phyloP scores from a whole-genome alignment of 1,139 yeast genomes.

The Hemisphaericaspora subhashii region DNA sequence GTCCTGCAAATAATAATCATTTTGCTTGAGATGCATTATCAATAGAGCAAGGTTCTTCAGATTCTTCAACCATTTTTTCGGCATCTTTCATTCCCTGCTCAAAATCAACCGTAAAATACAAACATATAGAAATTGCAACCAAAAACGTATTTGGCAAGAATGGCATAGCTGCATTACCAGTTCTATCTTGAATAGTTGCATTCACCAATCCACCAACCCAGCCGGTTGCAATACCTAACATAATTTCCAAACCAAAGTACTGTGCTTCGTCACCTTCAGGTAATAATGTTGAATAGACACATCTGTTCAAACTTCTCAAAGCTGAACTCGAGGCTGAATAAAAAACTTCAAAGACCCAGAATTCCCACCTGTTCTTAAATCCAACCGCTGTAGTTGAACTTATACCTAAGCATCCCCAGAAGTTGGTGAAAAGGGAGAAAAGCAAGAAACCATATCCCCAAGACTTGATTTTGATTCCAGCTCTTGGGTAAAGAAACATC shows the following conservation, averaged over 20 bases:
- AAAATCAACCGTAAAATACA: constrained; percentile 30
- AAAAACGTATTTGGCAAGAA: constrained; percentile 39
- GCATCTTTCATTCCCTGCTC: constrained; percentile 36
- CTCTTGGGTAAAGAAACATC: constrained; percentile 38
- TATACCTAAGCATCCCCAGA: constrained; percentile 48
- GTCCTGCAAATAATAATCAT: no score
- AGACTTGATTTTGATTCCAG: constrained; percentile 25
- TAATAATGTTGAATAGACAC: constrained; percentile 37
- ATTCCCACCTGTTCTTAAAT: constrained; percentile 45
- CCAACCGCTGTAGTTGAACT: constrained; percentile 29
- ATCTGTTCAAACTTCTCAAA: constrained; percentile 38
- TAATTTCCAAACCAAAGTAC: constrained; percentile 44
- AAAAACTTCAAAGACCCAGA: constrained; percentile 44
- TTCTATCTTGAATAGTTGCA: constrained; percentile 43
- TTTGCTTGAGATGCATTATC: no score
- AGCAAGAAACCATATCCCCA: constrained; percentile 37
- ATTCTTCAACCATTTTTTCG: constrained; percentile 3
- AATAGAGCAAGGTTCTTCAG: not conserved
- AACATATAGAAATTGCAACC: constrained; percentile 23
- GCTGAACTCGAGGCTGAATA: constrained; percentile 38
- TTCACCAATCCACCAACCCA: constrained; percentile 45
- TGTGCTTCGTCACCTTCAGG: constrained; percentile 49
- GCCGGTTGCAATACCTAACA: constrained; percentile 45
- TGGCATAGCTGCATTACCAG: constrained; percentile 40
- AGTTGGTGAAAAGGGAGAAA: constrained; percentile 33